Evolutionary conservation across 257 asterid species (phyloP).

Genomic region (Penstemon barbatus): DNA sequence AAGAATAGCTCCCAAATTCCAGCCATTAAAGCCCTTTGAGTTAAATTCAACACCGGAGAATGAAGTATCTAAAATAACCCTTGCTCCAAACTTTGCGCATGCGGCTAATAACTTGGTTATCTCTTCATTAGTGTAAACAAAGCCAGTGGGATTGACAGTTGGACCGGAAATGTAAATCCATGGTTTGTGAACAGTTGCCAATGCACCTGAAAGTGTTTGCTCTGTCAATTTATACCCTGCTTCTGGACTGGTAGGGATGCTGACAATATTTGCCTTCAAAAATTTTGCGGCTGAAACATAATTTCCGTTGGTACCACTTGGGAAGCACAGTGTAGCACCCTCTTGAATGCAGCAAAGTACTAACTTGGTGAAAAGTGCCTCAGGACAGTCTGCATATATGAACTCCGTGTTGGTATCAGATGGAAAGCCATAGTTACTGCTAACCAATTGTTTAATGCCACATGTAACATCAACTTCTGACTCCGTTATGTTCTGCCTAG

Average conservation of each 20-base stretch:
- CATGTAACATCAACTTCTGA: slow-evolving; percentile 75
- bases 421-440: slow-evolving; percentile 64
- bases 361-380: slow-evolving; percentile 76
- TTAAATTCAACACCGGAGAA: slow-evolving; percentile 79
- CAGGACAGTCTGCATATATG: slow-evolving; percentile 70
- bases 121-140: slow-evolving; percentile 80
- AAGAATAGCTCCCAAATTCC: slow-evolving; percentile 70
- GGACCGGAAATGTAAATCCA: slow-evolving; percentile 97
- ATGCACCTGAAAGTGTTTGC: slow-evolving; percentile 48
- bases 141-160: slow-evolving; percentile 80
- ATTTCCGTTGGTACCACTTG: slow-evolving; percentile 86
- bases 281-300: slow-evolving; percentile 78
- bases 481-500: slow-evolving; percentile 85
- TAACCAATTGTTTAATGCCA: slow-evolving; percentile 58
- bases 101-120: slow-evolving; percentile 51
- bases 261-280: slow-evolving; percentile 61
- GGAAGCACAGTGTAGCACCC: slow-evolving; percentile 93
- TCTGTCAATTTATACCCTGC: slow-evolving; percentile 74
- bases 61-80: slow-evolving; percentile 82
- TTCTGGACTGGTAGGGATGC: slow-evolving; percentile 51
- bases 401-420: slow-evolving; percentile 56
- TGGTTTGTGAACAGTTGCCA: slow-evolving; percentile 57
- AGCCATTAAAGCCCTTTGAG: slow-evolving; percentile 52
- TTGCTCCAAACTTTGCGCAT: slow-evolving; percentile 78
- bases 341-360: slow-evolving; percentile 84